Percentiles rank a stretch among this genome's conserved stretches.
These are phyloP conservation scores for Paramecium primaurelia DNA, from an alignment of 73 alveolate species.

Conservation along the genomic window DNA sequence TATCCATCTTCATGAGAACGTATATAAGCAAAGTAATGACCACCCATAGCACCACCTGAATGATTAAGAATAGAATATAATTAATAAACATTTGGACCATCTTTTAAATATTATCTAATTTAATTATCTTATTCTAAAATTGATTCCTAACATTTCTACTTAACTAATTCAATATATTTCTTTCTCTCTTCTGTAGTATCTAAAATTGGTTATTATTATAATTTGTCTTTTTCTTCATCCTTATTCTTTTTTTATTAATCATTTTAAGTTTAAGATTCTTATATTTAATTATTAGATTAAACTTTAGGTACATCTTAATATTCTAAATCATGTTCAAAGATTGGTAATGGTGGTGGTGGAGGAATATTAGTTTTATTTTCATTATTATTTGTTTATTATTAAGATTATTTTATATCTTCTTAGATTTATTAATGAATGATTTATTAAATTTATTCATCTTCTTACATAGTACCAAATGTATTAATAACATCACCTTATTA, in stretches of 20 bases:
- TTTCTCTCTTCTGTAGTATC: slow-evolving; percentile 7
- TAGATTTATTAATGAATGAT: neutral
- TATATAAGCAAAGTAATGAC: slow-evolving; percentile 80
- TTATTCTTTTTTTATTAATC: neutral
- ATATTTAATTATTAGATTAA: neutral
- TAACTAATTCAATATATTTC: slow-evolving; percentile 3
- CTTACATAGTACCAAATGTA: neutral
- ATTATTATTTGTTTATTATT: neutral
- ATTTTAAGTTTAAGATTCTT: neutral
- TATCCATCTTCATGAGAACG: slow-evolving; percentile 79
- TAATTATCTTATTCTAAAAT: slow-evolving; percentile 55
- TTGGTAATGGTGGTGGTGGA: neutral
- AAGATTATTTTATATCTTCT: neutral
- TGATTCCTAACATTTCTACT: slow-evolving; percentile 30
- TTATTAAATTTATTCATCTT: neutral
- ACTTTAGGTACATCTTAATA: neutral
- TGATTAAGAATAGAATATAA: slow-evolving; percentile 75
- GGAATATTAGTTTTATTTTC: neutral
- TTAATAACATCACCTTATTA: neutral
- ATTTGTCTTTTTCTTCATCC: neutral
- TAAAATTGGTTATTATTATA: neutral
- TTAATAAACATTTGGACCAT: slow-evolving; percentile 80
- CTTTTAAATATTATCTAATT: slow-evolving; percentile 62
- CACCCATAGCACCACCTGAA: slow-evolving; percentile 83
- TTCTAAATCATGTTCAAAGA: neutral